Evolutionary conservation across 345 rosid species (phyloP).

Genomic region (Sisymbrium irio): DNA sequence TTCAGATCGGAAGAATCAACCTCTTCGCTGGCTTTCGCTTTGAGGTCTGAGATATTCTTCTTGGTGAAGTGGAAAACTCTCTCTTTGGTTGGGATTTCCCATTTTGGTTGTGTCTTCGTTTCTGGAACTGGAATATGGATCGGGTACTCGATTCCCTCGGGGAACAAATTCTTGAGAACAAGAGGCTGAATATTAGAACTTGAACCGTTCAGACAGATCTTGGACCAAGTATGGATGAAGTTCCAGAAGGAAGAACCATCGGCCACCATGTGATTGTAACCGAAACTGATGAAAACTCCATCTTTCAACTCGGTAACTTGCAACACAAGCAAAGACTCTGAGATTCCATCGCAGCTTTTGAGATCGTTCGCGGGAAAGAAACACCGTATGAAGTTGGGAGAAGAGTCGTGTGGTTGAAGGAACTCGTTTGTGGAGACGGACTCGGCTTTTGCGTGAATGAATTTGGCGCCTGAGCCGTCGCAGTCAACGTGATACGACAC

Average conservation of each 20-base stretch:
- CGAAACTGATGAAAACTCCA: conserved; percentile 40
- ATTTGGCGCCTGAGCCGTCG: conserved; percentile 20
- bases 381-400: conserved; percentile 1
- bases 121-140: conserved; percentile 25
- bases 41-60: background rate
- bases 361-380: conserved; percentile 39
- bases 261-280: conserved; percentile 35
- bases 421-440: conserved; percentile 34
- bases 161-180: conserved; percentile 32
- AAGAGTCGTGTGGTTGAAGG: conserved; percentile 26
- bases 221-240: conserved; percentile 49
- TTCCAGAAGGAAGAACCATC: conserved; percentile 47
- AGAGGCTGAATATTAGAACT: background rate
- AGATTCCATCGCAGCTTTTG: conserved; percentile 17
- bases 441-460: conserved; percentile 35
- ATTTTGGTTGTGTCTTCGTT: background rate
- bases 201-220: conserved; percentile 23
- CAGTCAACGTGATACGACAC: conserved; percentile 20
- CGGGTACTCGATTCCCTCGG: background rate
- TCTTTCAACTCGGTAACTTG: conserved; percentile 46
- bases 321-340: conserved; percentile 37
- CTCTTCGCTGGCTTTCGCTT: conserved; percentile 40
- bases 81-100: conserved; percentile 3
- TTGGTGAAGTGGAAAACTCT: conserved; percentile 13
- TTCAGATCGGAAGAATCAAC: background rate